Conservation (phyloP, 441 rosid species). For the Capsella rubella region DNA sequence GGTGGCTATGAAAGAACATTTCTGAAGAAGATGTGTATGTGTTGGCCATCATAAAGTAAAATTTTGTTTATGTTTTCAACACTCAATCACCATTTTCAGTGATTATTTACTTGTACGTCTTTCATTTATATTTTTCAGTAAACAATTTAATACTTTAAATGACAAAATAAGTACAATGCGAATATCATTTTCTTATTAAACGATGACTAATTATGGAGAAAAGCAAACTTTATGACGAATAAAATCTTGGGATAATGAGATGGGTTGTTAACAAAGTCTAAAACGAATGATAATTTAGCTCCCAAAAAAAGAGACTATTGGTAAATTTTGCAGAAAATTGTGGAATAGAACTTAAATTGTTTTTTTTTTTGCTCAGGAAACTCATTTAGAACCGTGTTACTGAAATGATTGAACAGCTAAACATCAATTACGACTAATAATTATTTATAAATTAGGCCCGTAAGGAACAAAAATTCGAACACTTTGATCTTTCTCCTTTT, state of each 20-base stretch:
- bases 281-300: not conserved
- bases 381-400: not conserved
- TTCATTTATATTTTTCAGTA: not conserved
- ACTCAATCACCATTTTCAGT: not conserved
- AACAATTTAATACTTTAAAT: no score
- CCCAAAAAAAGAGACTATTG: no score
- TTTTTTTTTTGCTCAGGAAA: not conserved
- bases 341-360: not conserved
- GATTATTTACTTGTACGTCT: not conserved
- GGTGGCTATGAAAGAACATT: not conserved
- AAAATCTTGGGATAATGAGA: slow-evolving; percentile 24
- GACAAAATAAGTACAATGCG: no score
- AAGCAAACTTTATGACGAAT: slow-evolving; percentile 35
- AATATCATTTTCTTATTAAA: slow-evolving; percentile 4
- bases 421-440: not conserved
- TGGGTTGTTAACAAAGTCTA: slow-evolving; percentile 34
- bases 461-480: not conserved
- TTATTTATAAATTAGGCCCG: not conserved
- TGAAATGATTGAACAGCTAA: not conserved
- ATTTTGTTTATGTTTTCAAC: not conserved
- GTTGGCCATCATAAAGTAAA: not conserved
- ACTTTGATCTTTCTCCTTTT: not conserved
- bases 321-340: slow-evolving; percentile 2
- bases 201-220: slow-evolving; percentile 16
- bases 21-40: not conserved